Evolutionary conservation across 225 moss, liverwort and hornwort genomes (phyloP).

Genomic region (Antitrichia curtipendula): DNA sequence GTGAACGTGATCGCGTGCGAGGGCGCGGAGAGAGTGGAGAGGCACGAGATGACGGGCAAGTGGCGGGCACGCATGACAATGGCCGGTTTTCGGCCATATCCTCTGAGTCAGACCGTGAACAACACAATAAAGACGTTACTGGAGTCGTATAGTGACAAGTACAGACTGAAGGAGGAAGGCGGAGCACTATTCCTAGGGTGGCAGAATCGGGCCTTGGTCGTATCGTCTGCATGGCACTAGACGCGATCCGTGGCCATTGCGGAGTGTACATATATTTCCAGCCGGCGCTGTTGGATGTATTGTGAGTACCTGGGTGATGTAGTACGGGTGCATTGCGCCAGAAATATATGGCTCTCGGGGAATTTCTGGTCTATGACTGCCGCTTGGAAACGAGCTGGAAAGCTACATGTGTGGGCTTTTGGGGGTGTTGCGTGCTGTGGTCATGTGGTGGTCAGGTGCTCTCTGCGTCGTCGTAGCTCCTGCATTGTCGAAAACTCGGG

Average conservation of each 20-base stretch:
- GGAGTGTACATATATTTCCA: slow-evolving; percentile 1
- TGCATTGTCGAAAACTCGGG: too few species aligned
- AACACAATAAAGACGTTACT: slow-evolving; percentile 40
- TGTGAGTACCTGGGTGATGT: too few species aligned
- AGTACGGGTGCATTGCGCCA: too few species aligned
- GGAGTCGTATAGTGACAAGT: slow-evolving; percentile 53
- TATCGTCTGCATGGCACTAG: slow-evolving; percentile 54
- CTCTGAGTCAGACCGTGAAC: slow-evolving; percentile 43
- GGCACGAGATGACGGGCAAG: slow-evolving; percentile 68
- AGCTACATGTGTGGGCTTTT: too few species aligned
- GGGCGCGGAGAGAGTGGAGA: slow-evolving; percentile 54
- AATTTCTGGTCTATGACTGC: too few species aligned
- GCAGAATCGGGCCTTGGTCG: slow-evolving; percentile 31
- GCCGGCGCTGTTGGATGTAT: too few species aligned
- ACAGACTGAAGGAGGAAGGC: slow-evolving; percentile 37
- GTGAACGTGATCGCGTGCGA: slow-evolving; percentile 75
- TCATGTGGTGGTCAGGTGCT: too few species aligned
- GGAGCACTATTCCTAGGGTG: slow-evolving; percentile 46
- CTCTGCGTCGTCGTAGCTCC: too few species aligned
- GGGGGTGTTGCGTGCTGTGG: too few species aligned
- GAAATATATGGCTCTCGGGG: too few species aligned
- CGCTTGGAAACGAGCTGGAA: too few species aligned
- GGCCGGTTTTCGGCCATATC: slow-evolving; percentile 52
- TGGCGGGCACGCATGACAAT: slow-evolving; percentile 60
- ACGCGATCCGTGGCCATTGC: neutral